Evolutionary conservation across 2,329 filamentous ascomycete species (phyloP), one percentile per base, ranked within the genome.

Genomic region (Gyromitra esculenta): DNA sequence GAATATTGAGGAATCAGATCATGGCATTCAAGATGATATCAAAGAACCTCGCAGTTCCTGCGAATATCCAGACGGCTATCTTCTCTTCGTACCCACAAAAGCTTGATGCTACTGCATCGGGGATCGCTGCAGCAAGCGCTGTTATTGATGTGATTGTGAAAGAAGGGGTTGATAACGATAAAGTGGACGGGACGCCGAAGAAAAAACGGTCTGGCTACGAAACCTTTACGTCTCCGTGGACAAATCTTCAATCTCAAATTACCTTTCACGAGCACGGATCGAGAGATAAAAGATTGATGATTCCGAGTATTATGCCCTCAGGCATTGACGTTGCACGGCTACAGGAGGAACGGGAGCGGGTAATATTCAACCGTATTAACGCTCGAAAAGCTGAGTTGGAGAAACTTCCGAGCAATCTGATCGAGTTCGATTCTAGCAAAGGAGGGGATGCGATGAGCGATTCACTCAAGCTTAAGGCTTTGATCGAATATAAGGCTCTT

Each of bases 401-500:
- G 82, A 89, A 90, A 39, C 85, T 97, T 18, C 92, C 93, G 15
- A 93, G 92, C 43, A 97, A 97, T 81, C 87, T 97, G 64, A 92
- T 91, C 39, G 91, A 92, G 75, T 88, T 91, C 37, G 82, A 79
- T 82, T 87, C 88, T 1, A 89, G 90, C 31, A 88, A 91, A 25
- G 93, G 97, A 80, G 69, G 57, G 13, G 73, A 79, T 45, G 73
- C 59, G 37, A 59, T 77, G n/a, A 65, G 68, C 8, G 93, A 96
- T 80, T 89, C 90, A 0, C 85, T 97, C 64, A 98, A 97, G 85
- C 85, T 94, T 67, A 94, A 95, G 83, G 92, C 94, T 31, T 87
- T 97, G 79, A 97, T 99, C 75, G 96, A 99, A 85, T 93, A 96
- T 86, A 98, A 97, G 87, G 92, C 92, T 82, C 87, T 98, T 45